Evolutionary conservation across 805 yeast genomes (phyloP), one percentile per base, ranked within the genome.

Genomic region (Sugiyamaella americana): DNA sequence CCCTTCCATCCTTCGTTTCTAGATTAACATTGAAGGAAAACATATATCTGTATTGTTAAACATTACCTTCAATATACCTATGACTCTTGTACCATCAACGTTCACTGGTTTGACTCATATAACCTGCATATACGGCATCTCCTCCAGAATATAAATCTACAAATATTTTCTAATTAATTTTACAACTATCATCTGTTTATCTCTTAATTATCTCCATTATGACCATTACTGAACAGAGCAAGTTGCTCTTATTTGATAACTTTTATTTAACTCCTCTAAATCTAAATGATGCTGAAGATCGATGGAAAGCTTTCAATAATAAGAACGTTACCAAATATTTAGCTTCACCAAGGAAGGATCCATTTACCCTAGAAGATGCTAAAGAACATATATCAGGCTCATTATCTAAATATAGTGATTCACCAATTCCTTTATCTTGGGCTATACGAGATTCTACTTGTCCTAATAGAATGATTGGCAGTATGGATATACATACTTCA

Each of bases 291-390:
- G 40, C 35, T 18, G 44, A 43, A 13, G 42, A 40, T 6, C n/a
- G 47, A 4, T 24, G 19, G 13, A 11, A 20, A 17, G 47, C 48
- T 13, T 46, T 51, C 47, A 47, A 45, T 34, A 44, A 53, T 38
- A 22, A 17, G 17, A 43, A 24, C 5, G 42, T 53, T 38, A 51
- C 52, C 6, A 32, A 38, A 29, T 38, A 38, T n/a, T 24, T 51
- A 16, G 41, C 47, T 8, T 42, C 49, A 3, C 55, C 52, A 11
- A 46, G 32, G 32, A 26, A 43, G 5, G 13, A 17, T 13, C 50
- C 53, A 1, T 53, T 49, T 40, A 34, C 37, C 4, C 22, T 20
- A 19, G 48, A 51, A 16, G 50, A 51, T 34, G 57, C 53, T 8
- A 22, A 24, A 5, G 24, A 34, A 13, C 49, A 35, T 35, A 24